Base-by-base conservation (phyloP, 2,329 filamentous ascomycete genomes). In the Raffaelea arxii region DNA sequence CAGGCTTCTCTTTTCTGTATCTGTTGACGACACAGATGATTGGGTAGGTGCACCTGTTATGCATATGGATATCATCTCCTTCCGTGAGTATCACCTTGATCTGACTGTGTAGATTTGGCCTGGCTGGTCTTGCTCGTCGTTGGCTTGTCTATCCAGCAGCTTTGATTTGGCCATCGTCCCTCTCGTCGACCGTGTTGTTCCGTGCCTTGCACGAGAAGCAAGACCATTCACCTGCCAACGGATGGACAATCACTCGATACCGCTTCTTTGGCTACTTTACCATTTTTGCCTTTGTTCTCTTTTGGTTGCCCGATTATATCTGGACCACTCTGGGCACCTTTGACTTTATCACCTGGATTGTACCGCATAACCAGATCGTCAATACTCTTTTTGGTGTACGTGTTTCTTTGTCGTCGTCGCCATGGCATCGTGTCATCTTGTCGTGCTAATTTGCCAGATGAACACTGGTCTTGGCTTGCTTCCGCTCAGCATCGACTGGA, bases 81-180 rank as follows among this genome's bases (percentile, higher is more conserved):
- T n/a, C n/a, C n/a, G n/a, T n/a, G n/a, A n/a, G n/a, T n/a, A n/a
- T n/a, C n/a, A n/a, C n/a, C n/a, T n/a, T n/a, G n/a, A n/a, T n/a
- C n/a, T n/a, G n/a, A n/a, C n/a, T n/a, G n/a, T n/a, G n/a, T n/a
- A 74, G 75, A 9, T 78, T 76, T 44, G 74, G 75, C 2, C 61
- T 77, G 35, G 73, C 75, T 7, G 75, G 75, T 11, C 43, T 74
- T 2, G 63, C 62, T 14, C 65, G 73, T 4, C 62, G 70, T 2
- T 77, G 75, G 54, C 60, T 77, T 4, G 71, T 76, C 6, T 75
- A 74, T 27, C 71, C 71, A 0, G 62, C 71, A 1, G 70, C 68
- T 53, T 71, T 70, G 52, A 66, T 77, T 3, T 77, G 74, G 74
- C 73, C 71, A 0, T 62, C 66, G 1, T 65, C 68, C 0, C 55